Conservation (phyloP, 83 land plant species). For the Picea abies region DNA sequence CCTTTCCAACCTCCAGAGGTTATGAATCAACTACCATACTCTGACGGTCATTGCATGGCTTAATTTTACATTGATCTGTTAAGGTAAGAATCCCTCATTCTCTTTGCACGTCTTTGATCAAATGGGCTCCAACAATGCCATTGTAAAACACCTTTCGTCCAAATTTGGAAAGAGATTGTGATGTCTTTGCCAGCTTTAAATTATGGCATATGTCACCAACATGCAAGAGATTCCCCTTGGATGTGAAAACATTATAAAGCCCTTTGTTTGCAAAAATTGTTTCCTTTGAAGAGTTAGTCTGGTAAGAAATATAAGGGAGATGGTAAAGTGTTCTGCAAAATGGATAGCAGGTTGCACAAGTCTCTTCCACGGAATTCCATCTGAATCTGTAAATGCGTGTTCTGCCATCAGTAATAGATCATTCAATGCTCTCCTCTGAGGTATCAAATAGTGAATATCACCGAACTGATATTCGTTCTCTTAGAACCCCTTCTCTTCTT, state of each 20-base stretch:
- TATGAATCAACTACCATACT: too few species aligned
- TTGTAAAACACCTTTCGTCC: slow-evolving; percentile 66
- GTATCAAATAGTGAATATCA: background rate
- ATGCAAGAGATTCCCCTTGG: slow-evolving; percentile 55
- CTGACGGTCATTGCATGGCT: too few species aligned
- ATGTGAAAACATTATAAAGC: slow-evolving; percentile 42
- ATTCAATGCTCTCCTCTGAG: slow-evolving; percentile 50
- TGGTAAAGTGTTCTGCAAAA: slow-evolving; percentile 62
- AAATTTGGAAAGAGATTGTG: slow-evolving; percentile 36
- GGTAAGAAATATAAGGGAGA: slow-evolving; percentile 15
- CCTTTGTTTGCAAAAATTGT: slow-evolving; percentile 60
- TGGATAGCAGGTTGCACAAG: slow-evolving; percentile 60
- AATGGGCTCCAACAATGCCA: slow-evolving; percentile 57
- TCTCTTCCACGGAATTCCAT: slow-evolving; percentile 57
- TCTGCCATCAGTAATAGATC: slow-evolving; percentile 79
- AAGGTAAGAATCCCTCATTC: slow-evolving; percentile 34
- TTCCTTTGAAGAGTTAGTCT: slow-evolving; percentile 22
- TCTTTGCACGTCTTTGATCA: slow-evolving; percentile 25
- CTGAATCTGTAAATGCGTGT: slow-evolving; percentile 67
- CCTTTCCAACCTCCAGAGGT: background rate
- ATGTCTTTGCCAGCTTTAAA: slow-evolving; percentile 50
- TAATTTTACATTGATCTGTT: background rate
- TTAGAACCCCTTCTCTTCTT: background rate
- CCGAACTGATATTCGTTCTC: background rate
- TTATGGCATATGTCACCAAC: slow-evolving; percentile 53